Evolutionary conservation across 2,329 filamentous ascomycete genomes (phyloP), one percentile per base, ranked within the genome.

Genomic region (Dothidotthia symphoricarpi): DNA sequence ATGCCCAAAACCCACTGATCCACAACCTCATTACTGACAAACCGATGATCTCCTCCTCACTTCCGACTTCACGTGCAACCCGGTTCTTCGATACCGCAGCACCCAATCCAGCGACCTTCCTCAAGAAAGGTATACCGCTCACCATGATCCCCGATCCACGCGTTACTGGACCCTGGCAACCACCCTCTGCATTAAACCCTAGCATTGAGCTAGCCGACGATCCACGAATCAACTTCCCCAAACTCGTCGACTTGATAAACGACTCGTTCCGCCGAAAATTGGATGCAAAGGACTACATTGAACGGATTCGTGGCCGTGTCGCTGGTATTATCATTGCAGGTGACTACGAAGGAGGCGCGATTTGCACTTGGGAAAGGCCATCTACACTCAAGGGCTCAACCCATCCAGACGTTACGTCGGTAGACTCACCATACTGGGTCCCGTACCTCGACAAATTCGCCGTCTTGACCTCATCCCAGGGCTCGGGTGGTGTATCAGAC

Each of bases 371-470:
- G 93, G 93, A 98, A 69, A 76, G 76, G 22, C 88, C 90, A 0
- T 39, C 76, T 73, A 0, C 80, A 74, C 0, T 69, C 80, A 14
- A 69, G 71, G 31, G 36, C 13, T 26, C 31, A 3, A 10, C 29
- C 24, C 17, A 12, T 8, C 36, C 42, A 9, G 16, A 16, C 13
- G 4, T 13, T 1, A 16, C 32, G 3, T 36, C 49, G 9, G 36
- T 30, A 14, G 75, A 80, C 35, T 75, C 75, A 1, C 78, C 86
- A 51, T 45, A 59, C 22, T 64, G 58, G 52, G 86, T 98, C 0
- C 93, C 93, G 0, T 98, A 98, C 63, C 76, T 98, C 19, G 93
- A 98, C 68, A 98, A 98, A 64, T 97, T 98, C 61, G 93, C 93
- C 1, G 93, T 98, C 1, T 75, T 95, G 12, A 91, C 86, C 51